phyloP scores from a whole-genome alignment of 306 rosid genomes.

The Ceratonia siliqua region DNA sequence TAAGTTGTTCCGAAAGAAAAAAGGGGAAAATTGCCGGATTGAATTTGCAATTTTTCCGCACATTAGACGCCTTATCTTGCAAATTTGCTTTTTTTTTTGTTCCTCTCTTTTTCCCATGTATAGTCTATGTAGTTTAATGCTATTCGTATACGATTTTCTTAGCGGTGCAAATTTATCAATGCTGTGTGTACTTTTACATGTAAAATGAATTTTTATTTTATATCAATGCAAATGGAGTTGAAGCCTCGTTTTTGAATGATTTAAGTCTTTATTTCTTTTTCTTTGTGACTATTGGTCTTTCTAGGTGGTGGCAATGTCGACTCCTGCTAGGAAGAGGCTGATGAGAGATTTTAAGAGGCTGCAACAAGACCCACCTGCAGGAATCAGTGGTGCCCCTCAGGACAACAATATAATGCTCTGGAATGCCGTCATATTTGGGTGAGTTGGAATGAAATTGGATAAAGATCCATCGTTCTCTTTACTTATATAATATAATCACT shows the following conservation, averaged over 20 bases:
- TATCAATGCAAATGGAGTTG: neutral
- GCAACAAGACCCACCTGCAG: constrained; percentile 98
- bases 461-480: constrained; percentile 20
- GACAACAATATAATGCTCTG: constrained; percentile 96
- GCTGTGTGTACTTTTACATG: too few relatives aligned
- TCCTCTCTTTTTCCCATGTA: neutral
- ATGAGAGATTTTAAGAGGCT: constrained; percentile 99
- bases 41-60: neutral
- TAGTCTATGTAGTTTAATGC: neutral
- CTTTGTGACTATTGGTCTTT: constrained; percentile 16
- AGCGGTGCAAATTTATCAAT: neutral
- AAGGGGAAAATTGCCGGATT: neutral
- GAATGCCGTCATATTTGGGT: constrained; percentile 99
- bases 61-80: neutral
- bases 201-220: neutral
- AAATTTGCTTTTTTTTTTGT: neutral
- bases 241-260: neutral
- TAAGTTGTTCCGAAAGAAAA: neutral
- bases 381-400: constrained; percentile 98
- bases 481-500: constrained; percentile 12
- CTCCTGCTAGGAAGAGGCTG: constrained; percentile 92
- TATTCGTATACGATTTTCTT: neutral
- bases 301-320: constrained; percentile 78
- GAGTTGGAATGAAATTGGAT: constrained; percentile 41
- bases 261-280: neutral